Evolutionary conservation across 129 eudicot species (phyloP), one percentile per base, ranked within the genome.

Genomic region (Centaurea solstitialis): DNA sequence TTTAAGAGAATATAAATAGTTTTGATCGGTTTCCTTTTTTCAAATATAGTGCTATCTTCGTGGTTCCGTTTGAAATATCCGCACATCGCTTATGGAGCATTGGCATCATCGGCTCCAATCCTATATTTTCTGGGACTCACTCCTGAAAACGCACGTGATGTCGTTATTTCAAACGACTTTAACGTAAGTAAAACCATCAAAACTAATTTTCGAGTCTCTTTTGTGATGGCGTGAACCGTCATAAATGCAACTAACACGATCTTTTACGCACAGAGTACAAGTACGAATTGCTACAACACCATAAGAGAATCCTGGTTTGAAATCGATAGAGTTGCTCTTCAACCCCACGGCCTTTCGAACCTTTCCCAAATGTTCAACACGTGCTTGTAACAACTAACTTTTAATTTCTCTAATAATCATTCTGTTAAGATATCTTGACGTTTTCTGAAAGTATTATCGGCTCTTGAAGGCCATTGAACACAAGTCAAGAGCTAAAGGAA

Each of bases 281-380:
- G 84, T 45, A 41, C 76, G 70, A 78, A 76, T 74, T 87, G 91
- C 76, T 81, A 87, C 82, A 69, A 75, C 9, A 81, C 88, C 21
- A 81, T 87, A 77, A 68, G 82, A 75, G 82, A 87, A 43, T 87
- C 91, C 21, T 87, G 91, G 91, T 69, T 59, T 0, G 88, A 84
- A 64, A 87, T 87, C 7, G 86, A 81, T 21, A 75, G 76, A 69
- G 83, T 87, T 35, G 86, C 84, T 35, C 69, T 81, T 59, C 67
- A 74, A 39, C 75, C 86, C 3, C n/a, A 76, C 9, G 91, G 91
- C 22, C 82, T 87, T 26, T 68, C 45, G 5, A 81, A 33, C 68
- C 84, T 87, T 9, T 81, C 82, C 43, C 79, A 74, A 43, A 87
- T 33, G 33, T 85, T 87, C 86, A 84, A 85, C 45, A 77, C 88